A percentile compares a stretch with the other conserved stretches of the same genome.
Conservation (phyloP, 2,329 filamentous ascomycete genomes). For the Colletotrichum tanaceti region DNA sequence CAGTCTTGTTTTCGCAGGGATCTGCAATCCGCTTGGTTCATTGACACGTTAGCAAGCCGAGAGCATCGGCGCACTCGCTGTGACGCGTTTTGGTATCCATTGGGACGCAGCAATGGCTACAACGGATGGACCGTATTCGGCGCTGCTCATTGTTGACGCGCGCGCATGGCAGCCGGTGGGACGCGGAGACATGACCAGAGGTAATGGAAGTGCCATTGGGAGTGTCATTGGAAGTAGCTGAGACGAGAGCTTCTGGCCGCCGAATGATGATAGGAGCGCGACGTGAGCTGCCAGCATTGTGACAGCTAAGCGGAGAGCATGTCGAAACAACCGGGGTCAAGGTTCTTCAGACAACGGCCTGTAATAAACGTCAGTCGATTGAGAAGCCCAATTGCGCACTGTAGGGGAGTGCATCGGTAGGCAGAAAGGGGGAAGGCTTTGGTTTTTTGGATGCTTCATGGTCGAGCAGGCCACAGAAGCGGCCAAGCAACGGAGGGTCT, state of each 20-base stretch:
- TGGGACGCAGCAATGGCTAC: neutral
- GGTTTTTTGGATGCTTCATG: neutral
- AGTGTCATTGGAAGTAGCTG: neutral
- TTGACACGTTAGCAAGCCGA: neutral
- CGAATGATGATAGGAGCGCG: neutral
- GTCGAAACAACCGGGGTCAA: conserved; percentile 9
- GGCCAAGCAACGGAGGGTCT: conserved; percentile 35
- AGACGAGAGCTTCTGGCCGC: too few relatives aligned
- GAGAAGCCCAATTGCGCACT: conserved; percentile 24
- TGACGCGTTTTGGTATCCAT: neutral
- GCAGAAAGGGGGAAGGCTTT: neutral
- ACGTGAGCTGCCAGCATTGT: neutral
- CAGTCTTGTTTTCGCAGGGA: conserved; percentile 1
- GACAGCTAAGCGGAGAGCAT: neutral
- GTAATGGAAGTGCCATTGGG: neutral
- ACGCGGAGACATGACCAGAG: neutral
- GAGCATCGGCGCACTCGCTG: neutral
- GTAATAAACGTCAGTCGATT: conserved; percentile 9
- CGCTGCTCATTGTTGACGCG: neutral
- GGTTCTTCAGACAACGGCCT: conserved; percentile 5
- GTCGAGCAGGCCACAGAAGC: neutral
- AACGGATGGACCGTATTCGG: neutral
- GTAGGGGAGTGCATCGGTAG: neutral
- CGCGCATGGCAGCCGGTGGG: neutral
- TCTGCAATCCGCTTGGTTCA: neutral